Percentiles rank a stretch among this genome's conserved stretches.
Conservation (phyloP, 805 yeast species). For the Zygoascus tannicola region DNA sequence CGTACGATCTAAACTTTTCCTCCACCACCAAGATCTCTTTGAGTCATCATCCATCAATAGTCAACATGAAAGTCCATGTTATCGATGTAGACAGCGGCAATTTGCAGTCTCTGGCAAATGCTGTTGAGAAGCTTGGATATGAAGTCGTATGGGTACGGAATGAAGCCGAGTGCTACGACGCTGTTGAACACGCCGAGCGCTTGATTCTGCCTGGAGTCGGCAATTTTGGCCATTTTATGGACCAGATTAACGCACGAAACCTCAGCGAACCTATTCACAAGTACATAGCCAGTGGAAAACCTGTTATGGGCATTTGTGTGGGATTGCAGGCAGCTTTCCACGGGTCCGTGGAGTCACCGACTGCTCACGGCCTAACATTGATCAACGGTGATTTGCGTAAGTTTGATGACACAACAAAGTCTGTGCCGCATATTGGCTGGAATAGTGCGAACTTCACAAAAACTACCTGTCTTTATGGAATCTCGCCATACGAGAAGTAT, state of each 20-base stretch:
- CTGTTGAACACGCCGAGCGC: slow-evolving; percentile 25
- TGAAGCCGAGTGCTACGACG: slow-evolving; percentile 36
- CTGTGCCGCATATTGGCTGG: slow-evolving; percentile 99
- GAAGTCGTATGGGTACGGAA: slow-evolving; percentile 50
- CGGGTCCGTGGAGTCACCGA: slow-evolving; percentile 67
- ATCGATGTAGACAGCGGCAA: slow-evolving; percentile 95
- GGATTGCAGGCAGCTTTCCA: slow-evolving; percentile 82
- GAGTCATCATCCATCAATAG: neutral
- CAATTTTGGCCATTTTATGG: slow-evolving; percentile 88
- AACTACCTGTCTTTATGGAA: slow-evolving; percentile 42
- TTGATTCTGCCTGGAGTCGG: slow-evolving; percentile 95
- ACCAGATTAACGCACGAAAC: slow-evolving; percentile 49
- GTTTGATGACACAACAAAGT: slow-evolving; percentile 54
- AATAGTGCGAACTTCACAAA: slow-evolving; percentile 37
- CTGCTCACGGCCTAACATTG: slow-evolving; percentile 50
- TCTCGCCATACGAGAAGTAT: slow-evolving; percentile 61
- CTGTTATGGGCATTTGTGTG: slow-evolving; percentile 95
- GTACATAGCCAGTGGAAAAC: slow-evolving; percentile 69
- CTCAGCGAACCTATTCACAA: slow-evolving; percentile 56
- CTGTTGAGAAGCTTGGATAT: slow-evolving; percentile 71
- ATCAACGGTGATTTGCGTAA: slow-evolving; percentile 45
- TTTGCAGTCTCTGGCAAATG: slow-evolving; percentile 78
- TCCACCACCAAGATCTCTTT: too few relatives aligned
- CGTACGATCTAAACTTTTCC: too few relatives aligned
- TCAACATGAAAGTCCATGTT: slow-evolving; percentile 41